Evolutionary conservation across 1,284 basidiomycete genomes (phyloP), one percentile per base, ranked within the genome.

Genomic region (Irpex rosettiformis): DNA sequence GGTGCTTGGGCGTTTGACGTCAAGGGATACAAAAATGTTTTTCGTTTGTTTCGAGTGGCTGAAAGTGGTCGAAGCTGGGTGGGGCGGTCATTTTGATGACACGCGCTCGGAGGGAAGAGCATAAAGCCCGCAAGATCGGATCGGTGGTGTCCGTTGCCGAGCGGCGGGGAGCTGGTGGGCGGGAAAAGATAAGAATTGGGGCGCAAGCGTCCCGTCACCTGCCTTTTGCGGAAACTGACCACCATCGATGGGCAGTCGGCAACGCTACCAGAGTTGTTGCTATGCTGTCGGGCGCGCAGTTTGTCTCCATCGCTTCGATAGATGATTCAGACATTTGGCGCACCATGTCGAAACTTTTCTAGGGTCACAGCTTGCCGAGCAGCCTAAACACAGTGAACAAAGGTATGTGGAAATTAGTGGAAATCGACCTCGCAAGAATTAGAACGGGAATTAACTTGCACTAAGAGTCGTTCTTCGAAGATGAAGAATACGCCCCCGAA

Each of bases 1-100:
- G n/a, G 29, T 16, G 8, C n/a, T 4, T 13, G n/a, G n/a, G 52
- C 29, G 29, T 54, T 58, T 62, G 58, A 62, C 58, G 61, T 62
- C 61, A 58, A 58, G 61, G 61, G 58, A 24, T 8, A 22, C 21
- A 11, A 47, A 24, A 22, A 7, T 5, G 22, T 24, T 21, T 21
- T 24, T 3, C 18, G n/a, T 24, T 21, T 18, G 22, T 10, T 3
- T 13, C 18, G 10, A 47, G 8, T 18, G 33, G 22, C 22, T 21
- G 22, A 13, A 18, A 47, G 43, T 21, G 22, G 3, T 18, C 10
- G 43, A 11, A 11, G 33, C 3, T 40, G 33, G n/a, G 11, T 13
- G 33, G 11, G 33, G 33, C 33, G 33, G 33, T 40, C 3, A n/a
- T 40, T 37, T 8, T 37, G 16, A 37, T 18, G 4, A 11, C 33